phyloP scores from a whole-genome alignment of 495 filamentous ascomycete species.

The Astrothelium subdiscretum region DNA sequence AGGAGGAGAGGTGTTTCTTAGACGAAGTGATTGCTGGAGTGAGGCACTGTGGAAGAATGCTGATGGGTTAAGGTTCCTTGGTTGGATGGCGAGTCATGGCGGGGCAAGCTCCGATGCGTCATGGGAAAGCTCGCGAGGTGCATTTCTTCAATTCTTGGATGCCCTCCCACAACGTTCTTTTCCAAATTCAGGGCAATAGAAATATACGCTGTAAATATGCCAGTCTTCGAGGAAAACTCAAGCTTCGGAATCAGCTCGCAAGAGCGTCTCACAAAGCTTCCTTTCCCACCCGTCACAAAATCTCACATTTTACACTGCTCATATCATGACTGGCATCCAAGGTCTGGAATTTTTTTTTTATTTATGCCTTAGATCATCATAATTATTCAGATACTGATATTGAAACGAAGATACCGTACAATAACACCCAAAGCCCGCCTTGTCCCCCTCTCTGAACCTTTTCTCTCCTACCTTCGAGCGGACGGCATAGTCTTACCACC shows the following conservation, averaged over 20 bases:
- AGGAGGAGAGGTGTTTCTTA: not conserved
- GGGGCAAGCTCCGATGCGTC: not conserved
- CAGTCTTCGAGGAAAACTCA: conserved; percentile 4
- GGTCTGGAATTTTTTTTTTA: conserved; percentile 34
- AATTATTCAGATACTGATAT: not conserved
- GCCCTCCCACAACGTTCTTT: too few relatives aligned
- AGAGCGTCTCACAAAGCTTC: conserved; percentile 32
- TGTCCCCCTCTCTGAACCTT: conserved; percentile 61
- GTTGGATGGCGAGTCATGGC: not conserved
- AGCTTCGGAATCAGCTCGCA: not conserved
- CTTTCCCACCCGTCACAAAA: conserved; percentile 70
- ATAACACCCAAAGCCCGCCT: conserved; percentile 74
- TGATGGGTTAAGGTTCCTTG: too few relatives aligned
- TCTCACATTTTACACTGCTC: conserved; percentile 89
- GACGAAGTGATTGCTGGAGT: not conserved
- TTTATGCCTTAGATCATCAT: not conserved
- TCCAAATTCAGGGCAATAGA: not conserved
- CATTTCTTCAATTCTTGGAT: too few relatives aligned
- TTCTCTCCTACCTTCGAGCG: conserved; percentile 77
- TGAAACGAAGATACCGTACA: conserved; percentile 51
- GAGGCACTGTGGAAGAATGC: too few relatives aligned
- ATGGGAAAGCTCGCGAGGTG: not conserved
- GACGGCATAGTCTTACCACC: conserved; percentile 81
- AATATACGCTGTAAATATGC: not conserved
- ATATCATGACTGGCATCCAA: conserved; percentile 80